These are phyloP conservation scores for Serpula lacrymans DNA, from an alignment of 768 basidiomycete genomes.

Conservation along the genomic window DNA sequence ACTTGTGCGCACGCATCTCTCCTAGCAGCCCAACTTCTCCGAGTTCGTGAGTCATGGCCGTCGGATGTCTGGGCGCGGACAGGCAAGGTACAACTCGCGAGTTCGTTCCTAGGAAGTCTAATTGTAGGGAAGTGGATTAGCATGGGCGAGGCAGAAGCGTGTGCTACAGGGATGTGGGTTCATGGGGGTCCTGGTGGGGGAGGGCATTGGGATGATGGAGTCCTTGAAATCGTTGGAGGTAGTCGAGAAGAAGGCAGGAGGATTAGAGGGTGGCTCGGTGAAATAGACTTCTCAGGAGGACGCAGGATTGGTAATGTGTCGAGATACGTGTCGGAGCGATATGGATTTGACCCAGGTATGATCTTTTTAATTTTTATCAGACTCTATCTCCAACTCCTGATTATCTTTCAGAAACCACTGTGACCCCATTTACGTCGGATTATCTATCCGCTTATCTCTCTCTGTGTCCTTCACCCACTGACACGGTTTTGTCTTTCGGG, in stretches of 20 bases:
- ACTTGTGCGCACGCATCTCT: constrained; percentile 68
- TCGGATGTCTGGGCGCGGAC: constrained; percentile 77
- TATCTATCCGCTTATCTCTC: constrained; percentile 77
- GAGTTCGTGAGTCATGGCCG: constrained; percentile 75
- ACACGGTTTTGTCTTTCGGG: constrained; percentile 77
- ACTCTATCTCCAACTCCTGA: neutral
- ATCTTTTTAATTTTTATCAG: constrained; percentile 2
- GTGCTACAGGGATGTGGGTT: constrained; percentile 76
- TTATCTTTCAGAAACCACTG: constrained; percentile 52
- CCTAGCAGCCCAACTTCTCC: constrained; percentile 71
- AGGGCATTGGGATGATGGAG: constrained; percentile 71
- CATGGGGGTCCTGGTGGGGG: constrained; percentile 32
- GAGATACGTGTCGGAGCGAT: constrained; percentile 74
- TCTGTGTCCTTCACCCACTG: constrained; percentile 64
- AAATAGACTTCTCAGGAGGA: constrained; percentile 67
- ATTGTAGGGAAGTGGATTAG: constrained; percentile 68
- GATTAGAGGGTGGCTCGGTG: constrained; percentile 79
- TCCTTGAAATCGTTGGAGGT: constrained; percentile 76
- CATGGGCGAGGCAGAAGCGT: constrained; percentile 75
- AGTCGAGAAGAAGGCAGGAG: constrained; percentile 68
- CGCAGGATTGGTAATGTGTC: constrained; percentile 64
- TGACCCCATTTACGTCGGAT: constrained; percentile 76
- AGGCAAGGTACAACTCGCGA: constrained; percentile 74
- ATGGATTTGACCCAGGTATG: constrained; percentile 73
- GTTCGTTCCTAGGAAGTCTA: constrained; percentile 68